Conservation (phyloP, 805 yeast genomes). For the Komagataella phaffii region DNA sequence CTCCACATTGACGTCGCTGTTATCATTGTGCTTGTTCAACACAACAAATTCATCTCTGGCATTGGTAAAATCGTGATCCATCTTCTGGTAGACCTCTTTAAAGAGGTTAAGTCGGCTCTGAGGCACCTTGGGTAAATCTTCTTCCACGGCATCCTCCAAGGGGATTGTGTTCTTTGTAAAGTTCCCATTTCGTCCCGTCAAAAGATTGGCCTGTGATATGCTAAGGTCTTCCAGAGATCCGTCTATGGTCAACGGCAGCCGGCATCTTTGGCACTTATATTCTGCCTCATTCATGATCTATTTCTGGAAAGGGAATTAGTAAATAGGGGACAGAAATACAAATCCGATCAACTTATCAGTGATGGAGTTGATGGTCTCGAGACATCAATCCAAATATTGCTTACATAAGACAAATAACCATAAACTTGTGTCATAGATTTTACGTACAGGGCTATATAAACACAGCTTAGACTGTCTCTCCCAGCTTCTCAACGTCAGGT, state of each 20-base stretch:
- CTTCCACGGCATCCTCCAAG: neutral
- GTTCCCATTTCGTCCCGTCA: constrained; percentile 16
- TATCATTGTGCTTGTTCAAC: neutral
- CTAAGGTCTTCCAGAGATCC: constrained; percentile 37
- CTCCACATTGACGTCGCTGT: neutral
- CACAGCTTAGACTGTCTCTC: neutral
- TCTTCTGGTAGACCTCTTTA: neutral
- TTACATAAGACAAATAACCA: neutral
- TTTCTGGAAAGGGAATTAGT: neutral
- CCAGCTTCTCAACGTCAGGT: neutral
- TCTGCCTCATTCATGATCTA: neutral
- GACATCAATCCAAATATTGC: neutral
- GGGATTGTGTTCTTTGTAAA: neutral
- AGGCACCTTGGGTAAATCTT: neutral
- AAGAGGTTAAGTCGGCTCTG: neutral
- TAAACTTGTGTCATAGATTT: neutral
- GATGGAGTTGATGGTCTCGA: neutral
- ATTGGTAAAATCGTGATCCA: neutral
- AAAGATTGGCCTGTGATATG: constrained; percentile 39
- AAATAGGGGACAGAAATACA: neutral
- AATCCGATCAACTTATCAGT: neutral
- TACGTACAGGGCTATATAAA: neutral
- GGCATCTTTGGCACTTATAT: constrained; percentile 49
- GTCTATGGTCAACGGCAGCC: constrained; percentile 42
- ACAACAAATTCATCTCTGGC: constrained; percentile 14